Conservation (phyloP, 352 stramenopile species). For the Pythium volutum region DNA sequence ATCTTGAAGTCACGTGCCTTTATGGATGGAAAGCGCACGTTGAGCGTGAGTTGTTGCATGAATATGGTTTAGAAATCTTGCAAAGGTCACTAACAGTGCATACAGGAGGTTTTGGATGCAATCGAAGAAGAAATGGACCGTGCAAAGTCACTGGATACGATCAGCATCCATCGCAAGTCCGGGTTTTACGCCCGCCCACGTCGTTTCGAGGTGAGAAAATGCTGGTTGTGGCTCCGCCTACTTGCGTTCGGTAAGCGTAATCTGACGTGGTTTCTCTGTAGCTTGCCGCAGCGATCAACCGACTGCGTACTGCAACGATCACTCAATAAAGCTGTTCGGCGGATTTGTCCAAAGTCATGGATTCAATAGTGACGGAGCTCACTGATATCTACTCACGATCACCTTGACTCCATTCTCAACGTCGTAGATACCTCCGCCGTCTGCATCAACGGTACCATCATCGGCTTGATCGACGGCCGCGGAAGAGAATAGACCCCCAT, state of each 20-base stretch:
- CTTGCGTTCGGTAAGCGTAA: background rate
- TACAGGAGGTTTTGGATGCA: conserved; percentile 54
- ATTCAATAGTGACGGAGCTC: background rate
- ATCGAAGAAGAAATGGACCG: conserved; percentile 70
- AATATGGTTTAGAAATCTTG: no score
- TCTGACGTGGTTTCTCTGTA: conserved; percentile 23
- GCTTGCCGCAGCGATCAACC: conserved; percentile 87
- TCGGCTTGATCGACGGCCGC: background rate
- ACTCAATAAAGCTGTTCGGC: conserved; percentile 40
- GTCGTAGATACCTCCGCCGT: conserved; percentile 4
- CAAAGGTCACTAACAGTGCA: background rate
- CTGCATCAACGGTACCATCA: background rate
- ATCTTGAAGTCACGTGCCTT: conserved; percentile 49
- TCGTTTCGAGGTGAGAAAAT: conserved; percentile 71
- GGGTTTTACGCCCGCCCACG: conserved; percentile 80
- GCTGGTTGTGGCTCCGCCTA: background rate
- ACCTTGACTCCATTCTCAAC: conserved; percentile 8
- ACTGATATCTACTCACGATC: background rate
- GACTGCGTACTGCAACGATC: conserved; percentile 69
- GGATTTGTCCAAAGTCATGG: background rate
- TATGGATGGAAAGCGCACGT: conserved; percentile 62
- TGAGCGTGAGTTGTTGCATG: conserved; percentile 50
- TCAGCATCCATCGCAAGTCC: conserved; percentile 51
- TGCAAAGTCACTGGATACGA: conserved; percentile 56
- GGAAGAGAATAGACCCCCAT: conserved; percentile 23